Evolutionary conservation across 495 filamentous ascomycete genomes (phyloP), one percentile per base, ranked within the genome.

Genomic region (Aspergillus asperescens): DNA sequence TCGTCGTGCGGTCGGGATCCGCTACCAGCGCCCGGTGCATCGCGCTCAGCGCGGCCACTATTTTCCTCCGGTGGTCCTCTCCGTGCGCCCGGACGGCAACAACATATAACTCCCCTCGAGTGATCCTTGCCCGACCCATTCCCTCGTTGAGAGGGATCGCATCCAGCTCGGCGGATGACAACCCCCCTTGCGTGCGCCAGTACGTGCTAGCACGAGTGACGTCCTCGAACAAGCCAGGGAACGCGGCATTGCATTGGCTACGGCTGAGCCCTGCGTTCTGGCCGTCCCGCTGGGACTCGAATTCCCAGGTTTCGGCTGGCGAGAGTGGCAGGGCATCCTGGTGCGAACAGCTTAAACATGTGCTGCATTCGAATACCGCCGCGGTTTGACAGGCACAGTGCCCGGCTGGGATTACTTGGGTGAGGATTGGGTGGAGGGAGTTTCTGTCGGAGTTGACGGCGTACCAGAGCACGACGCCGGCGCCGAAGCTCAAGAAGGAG

Each of bases 141-240:
- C 70, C 70, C 2, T 42, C 54, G 31, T 65, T 29, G 1, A 70
- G 41, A 0, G 46, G 41, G 43, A 73, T 68, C 0, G 32, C 31
- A 37, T 69, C 64, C 13, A 74, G 55, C 24, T 71, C 66, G 16
- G 56, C 67, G n/a, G 58, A 63, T 13, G 54, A 58, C 7, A 71
- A 50, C 6, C 50, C 64, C 4, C 56, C 65, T 25, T 61, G 58
- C 4, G 54, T 37, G 13, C 46, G 57, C 70, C 70, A 73, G 39
- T 66, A 66, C 15, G 41, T 52, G 29, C 59, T 59, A 4, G 64
- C 70, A 16, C 75, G 67, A 9, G 55, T 56, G 34, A 77, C 55
- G 32, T 79, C 77, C 40, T 69, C 65, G 37, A 75, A 78, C 5
- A 79, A 56, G 1, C 70, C 74, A 0, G 74, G 77, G 56, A 79